A percentile compares a stretch with the other conserved stretches of the same genome.
These are phyloP conservation scores for Eimeria brunetti DNA, from an alignment of 169 alveolate species.

Conservation along the genomic window DNA sequence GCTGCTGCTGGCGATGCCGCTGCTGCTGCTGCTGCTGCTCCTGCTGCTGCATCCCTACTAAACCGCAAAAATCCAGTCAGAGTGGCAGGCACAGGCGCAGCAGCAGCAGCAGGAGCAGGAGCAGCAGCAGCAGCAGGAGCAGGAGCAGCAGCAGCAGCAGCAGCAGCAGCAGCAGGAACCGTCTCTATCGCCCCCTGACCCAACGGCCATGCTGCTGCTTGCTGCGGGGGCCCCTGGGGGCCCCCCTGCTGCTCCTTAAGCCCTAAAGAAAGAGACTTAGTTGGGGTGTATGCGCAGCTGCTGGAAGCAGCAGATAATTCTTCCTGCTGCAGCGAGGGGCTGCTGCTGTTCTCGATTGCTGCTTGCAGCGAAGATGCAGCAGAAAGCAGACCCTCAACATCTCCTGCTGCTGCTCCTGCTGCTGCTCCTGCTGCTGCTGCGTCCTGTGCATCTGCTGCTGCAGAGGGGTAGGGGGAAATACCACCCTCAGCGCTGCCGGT, in stretches of 20 bases:
- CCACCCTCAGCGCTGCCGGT: not conserved
- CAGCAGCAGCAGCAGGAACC: conserved; percentile 5
- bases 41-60: not conserved
- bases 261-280: not conserved
- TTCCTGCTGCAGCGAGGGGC: not conserved
- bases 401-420: not conserved
- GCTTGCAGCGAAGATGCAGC: not conserved
- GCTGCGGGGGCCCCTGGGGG: not conserved
- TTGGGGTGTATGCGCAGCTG: not conserved
- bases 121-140: not conserved
- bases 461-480: not conserved
- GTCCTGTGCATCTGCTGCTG: not conserved
- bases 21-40: conserved; percentile 3
- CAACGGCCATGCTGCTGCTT: not conserved
- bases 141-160: not conserved
- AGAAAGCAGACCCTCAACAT: too few species aligned
- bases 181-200: not conserved
- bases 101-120: not conserved
- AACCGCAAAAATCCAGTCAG: not conserved
- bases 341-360: not conserved
- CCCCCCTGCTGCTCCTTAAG: not conserved
- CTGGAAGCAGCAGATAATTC: not conserved
- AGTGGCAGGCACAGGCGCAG: not conserved
- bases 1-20: not conserved
- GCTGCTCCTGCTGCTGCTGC: not conserved